Evolutionary conservation across 1,139 yeast species (phyloP), one percentile per base, ranked within the genome.

Genomic region (Debaryomyces udenii): DNA sequence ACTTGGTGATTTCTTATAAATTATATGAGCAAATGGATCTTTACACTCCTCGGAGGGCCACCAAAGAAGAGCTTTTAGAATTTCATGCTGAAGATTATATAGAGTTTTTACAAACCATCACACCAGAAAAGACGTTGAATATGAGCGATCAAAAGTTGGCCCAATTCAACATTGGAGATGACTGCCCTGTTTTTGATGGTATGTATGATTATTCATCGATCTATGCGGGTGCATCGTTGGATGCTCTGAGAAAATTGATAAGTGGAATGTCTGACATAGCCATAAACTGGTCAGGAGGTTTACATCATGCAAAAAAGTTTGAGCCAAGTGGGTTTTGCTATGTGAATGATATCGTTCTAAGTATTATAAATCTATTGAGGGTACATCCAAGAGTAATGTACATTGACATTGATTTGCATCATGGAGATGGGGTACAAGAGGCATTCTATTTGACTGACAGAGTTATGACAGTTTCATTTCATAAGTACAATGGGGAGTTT

Each of bases 371-470:
- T 55, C 66, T 93, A 43, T 71, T 93, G 50, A 73, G 97, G 47
- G 86, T 86, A 47, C 95, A 89, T 59, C 91, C 98, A 4, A 74
- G 98, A 43, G 97, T 93, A 3, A 70, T 93, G 56, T 93, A 93
- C 59, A 89, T 93, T 42, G 99, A 93, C 63, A 91, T 91, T 42
- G 99, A 93, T 61, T 80, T 93, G 18, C 99, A 93, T 61, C 99
- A 93, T 59, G 99, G 99, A 17, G 99, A 93, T 61, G 99, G 98
- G 40, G 99, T 93, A 1, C 97, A 93, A 60, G 98, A 93, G 62
- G 98, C 98, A 1, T 93, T 93, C 55, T 90, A 91, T 60, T 82
- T 95, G 28, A 88, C 97, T 1, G 98, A 93, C 62, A 69, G 99
- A 44, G 99, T 93, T 20, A 88, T 90, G 94, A 91, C 98, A 0